Base-by-base conservation (phyloP, 2,329 filamentous ascomycete genomes). In the Sporothrix variecibatus region DNA sequence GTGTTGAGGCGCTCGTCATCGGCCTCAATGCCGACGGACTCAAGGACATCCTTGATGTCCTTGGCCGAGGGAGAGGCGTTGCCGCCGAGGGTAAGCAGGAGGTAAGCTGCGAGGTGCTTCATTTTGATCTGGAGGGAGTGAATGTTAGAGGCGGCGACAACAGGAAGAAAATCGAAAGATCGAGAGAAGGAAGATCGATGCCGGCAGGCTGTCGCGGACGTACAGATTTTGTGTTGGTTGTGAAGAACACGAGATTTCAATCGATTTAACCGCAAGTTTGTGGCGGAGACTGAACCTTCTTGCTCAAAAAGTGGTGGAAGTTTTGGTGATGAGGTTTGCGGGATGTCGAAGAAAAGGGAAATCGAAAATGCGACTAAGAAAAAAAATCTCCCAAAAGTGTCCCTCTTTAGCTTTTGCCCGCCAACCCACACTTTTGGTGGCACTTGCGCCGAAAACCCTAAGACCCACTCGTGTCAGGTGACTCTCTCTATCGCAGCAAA, bases 71-170 rank as follows among this genome's bases (percentile, higher is more conserved):
- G 96, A 78, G 91, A 91, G 88, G 89, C 85, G 91, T 98, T 98
- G 87, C 96, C 96, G 85, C 90, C 95, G 81, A 98, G 93, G 88
- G 88, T 87, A 86, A 98, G 94, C 84, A 99, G 95, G 84, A 99
- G 94, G 91, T 97, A 98, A 85, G 96, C 95, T 85, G 96, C 96
- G 89, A 99, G 93, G 89, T 98, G 92, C 95, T 99, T 98, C 96
- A 99, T 98, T 94, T 92, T 97, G 85, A 80, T 78, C 26, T 49
- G 9, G 56, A 26, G 38, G 43, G 38, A 17, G 46, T 31, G 9
- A 17, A 7, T 46, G 62, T 67, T 67, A 67, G 62, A 43, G 23
- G n/a, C 34, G 34, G 38, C 34, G 64, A n/a, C 23, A 15, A 67
- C 26, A 11, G 38, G 38, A 28, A 3, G 40, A 43, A 23, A 9